A percentile compares a stretch with the other conserved stretches of the same genome.
Evolutionary conservation across 2,329 filamentous ascomycete species (phyloP).

Genomic region (Ceratocystis alfenasii): DNA sequence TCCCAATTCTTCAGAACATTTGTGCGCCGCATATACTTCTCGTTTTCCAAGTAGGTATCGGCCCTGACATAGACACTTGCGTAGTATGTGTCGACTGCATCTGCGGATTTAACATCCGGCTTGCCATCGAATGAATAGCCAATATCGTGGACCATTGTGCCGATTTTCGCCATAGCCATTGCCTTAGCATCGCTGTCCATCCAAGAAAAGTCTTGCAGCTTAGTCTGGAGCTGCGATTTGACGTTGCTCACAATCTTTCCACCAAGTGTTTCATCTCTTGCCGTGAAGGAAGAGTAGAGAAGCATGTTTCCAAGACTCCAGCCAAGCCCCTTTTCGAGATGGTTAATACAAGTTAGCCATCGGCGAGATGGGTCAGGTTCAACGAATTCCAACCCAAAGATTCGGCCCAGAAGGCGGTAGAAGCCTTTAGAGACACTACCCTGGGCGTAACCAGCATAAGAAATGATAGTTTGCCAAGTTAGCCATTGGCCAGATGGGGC

Average conservation of each 20-base stretch:
- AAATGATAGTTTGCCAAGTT: too few relatives aligned
- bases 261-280: conserved; percentile 44
- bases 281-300: conserved; percentile 55
- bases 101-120: conserved; percentile 49
- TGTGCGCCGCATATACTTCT: conserved; percentile 38
- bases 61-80: conserved; percentile 38
- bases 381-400: conserved; percentile 50
- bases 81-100: conserved; percentile 47
- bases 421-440: too few relatives aligned
- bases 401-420: conserved; percentile 32
- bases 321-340: conserved; percentile 46
- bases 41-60: conserved; percentile 46
- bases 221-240: conserved; percentile 51
- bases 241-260: conserved; percentile 60
- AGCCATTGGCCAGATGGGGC: conserved; percentile 26
- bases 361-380: conserved; percentile 43
- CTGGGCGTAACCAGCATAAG: too few relatives aligned
- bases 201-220: too few relatives aligned
- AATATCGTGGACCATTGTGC: conserved; percentile 56
- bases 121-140: conserved; percentile 48
- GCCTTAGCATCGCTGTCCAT: conserved; percentile 50
- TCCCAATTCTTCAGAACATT: conserved; percentile 41
- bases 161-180: conserved; percentile 50
- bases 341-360: conserved; percentile 52
- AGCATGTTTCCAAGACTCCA: conserved; percentile 62